These are phyloP conservation scores for Podila horticola DNA, from an alignment of 192 early-diverging fungal species.

Conservation along the genomic window DNA sequence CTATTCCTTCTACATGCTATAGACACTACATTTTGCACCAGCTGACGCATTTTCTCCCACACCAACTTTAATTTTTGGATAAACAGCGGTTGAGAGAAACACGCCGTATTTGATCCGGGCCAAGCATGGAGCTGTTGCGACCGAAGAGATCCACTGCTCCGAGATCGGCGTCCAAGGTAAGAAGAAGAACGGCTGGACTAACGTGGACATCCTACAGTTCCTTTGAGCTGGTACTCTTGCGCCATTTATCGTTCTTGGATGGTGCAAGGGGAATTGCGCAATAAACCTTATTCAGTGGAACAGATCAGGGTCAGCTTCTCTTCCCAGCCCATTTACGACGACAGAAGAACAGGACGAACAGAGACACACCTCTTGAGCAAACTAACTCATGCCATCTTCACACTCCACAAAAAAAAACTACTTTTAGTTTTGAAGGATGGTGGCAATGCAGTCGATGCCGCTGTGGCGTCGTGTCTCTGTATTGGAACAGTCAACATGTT, in stretches of 20 bases:
- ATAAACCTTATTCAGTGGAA: not conserved
- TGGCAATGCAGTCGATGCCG: slow-evolving; percentile 91
- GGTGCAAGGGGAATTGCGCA: not conserved
- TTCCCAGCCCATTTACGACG: too few relatives aligned
- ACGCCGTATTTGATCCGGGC: slow-evolving; percentile 48
- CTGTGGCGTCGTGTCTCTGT: slow-evolving; percentile 87
- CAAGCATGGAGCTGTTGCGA: slow-evolving; percentile 72
- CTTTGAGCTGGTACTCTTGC: too few relatives aligned
- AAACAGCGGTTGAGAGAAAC: slow-evolving; percentile 26
- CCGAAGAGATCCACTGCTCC: slow-evolving; percentile 76
- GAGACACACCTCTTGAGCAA: too few relatives aligned
- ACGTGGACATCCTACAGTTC: too few relatives aligned
- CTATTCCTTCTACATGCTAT: too few relatives aligned
- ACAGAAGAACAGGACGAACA: too few relatives aligned
- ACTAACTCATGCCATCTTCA: too few relatives aligned
- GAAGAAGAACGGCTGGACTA: not conserved
- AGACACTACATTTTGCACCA: not conserved
- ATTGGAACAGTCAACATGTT: slow-evolving; percentile 88
- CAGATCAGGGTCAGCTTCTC: too few relatives aligned
- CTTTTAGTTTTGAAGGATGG: slow-evolving; percentile 76
- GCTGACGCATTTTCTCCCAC: not conserved
- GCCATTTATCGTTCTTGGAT: too few relatives aligned
- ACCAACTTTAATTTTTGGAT: slow-evolving; percentile 2
- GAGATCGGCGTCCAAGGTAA: slow-evolving; percentile 70
- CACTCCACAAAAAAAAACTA: not conserved